A percentile compares a stretch with the other conserved stretches of the same genome.
These are phyloP conservation scores for Holtermannia corniformis DNA, from an alignment of 768 basidiomycete species.

Conservation along the genomic window DNA sequence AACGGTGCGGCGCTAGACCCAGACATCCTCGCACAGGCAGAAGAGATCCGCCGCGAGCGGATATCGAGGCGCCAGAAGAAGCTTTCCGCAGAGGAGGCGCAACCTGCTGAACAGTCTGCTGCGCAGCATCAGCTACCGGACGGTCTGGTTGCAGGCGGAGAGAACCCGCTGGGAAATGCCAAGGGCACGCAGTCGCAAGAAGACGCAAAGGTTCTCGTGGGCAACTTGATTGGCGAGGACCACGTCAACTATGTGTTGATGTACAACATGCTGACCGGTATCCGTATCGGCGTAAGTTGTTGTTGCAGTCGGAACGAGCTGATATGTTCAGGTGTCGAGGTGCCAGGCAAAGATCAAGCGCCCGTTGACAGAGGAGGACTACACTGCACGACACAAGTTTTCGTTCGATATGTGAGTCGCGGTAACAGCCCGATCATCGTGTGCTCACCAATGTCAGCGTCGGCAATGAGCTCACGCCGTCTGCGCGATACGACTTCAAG, in stretches of 20 bases:
- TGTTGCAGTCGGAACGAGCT: neutral
- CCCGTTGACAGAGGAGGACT: slow-evolving; percentile 75
- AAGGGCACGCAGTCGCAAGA: slow-evolving; percentile 22
- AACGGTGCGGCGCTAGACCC: slow-evolving; percentile 48
- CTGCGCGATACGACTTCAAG: slow-evolving; percentile 97
- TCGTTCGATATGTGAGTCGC: slow-evolving; percentile 84
- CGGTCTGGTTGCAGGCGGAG: neutral
- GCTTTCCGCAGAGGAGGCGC: slow-evolving; percentile 11
- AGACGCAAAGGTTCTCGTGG: slow-evolving; percentile 62
- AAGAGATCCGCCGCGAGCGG: slow-evolving; percentile 72
- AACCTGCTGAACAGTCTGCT: neutral
- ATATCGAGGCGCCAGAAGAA: slow-evolving; percentile 55
- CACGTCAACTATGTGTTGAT: slow-evolving; percentile 98
- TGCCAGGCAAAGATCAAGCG: slow-evolving; percentile 93
- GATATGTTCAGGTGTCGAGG: slow-evolving; percentile 63
- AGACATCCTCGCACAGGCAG: slow-evolving; percentile 82
- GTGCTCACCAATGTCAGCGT: slow-evolving; percentile 48
- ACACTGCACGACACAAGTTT: slow-evolving; percentile 78
- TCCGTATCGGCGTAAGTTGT: slow-evolving; percentile 72
- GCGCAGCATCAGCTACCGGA: neutral
- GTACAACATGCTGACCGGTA: slow-evolving; percentile 99
- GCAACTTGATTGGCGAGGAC: slow-evolving; percentile 94
- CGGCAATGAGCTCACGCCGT: slow-evolving; percentile 96
- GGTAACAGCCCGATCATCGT: slow-evolving; percentile 5
- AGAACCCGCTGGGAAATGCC: neutral